These are phyloP conservation scores for Beauveria varroae DNA, from an alignment of 2,329 filamentous ascomycete species.

Conservation along the genomic window DNA sequence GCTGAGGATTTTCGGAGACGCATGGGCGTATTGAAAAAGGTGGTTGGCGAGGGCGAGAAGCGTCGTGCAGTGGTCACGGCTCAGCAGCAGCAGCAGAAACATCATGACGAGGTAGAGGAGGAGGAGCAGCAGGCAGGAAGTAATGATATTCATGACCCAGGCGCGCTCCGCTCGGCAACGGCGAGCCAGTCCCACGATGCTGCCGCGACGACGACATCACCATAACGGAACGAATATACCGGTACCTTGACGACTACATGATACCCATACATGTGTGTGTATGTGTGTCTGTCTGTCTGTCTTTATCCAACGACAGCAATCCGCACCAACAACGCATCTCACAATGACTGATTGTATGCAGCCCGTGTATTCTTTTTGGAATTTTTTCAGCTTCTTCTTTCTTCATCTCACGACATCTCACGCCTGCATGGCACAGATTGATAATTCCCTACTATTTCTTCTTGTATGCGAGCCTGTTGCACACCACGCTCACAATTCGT, in stretches of 20 bases:
- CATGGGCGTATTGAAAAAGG: conserved; percentile 46
- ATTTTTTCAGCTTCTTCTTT: no score
- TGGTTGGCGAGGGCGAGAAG: conserved; percentile 45
- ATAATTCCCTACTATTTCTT: no score
- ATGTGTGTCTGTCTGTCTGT: not conserved
- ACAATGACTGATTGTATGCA: no score
- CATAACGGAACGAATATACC: not conserved
- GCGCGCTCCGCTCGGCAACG: not conserved
- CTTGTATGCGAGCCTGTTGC: no score
- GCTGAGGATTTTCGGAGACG: conserved; percentile 50
- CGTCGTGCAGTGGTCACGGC: conserved; percentile 21
- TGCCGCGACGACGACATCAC: not conserved
- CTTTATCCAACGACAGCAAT: no score
- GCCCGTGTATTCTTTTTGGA: no score
- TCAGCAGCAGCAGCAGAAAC: not conserved
- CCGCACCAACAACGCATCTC: no score
- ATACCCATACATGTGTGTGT: not conserved
- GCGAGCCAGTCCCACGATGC: conserved; percentile 1
- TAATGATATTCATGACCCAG: conserved; percentile 1
- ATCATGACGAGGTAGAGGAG: not conserved
- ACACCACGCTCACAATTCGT: no score
- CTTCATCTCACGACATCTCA: no score
- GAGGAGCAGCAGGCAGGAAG: not conserved
- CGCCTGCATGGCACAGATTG: no score
- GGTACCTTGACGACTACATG: not conserved